These are phyloP conservation scores for Meyerozyma carpophila DNA, from an alignment of 1,139 yeast genomes.

Conservation along the genomic window DNA sequence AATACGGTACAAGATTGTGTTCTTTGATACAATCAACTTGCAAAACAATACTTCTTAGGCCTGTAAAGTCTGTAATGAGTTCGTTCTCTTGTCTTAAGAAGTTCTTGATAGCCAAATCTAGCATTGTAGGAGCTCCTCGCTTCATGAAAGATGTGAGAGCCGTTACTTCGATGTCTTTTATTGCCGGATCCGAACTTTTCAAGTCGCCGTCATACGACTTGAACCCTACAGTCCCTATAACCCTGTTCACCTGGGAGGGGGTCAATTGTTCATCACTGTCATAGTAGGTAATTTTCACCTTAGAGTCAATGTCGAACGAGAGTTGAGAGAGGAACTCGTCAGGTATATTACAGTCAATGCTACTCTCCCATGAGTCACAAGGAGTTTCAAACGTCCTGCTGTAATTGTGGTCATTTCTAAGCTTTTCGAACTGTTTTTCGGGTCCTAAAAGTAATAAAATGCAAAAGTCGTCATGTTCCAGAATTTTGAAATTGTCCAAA, in stretches of 20 bases:
- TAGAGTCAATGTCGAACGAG: constrained; percentile 8
- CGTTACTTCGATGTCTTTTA: constrained; percentile 36
- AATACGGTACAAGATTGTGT: constrained; percentile 46
- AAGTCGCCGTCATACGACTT: constrained; percentile 17
- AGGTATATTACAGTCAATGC: constrained; percentile 28
- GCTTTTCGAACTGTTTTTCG: constrained; percentile 10
- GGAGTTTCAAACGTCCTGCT: constrained; percentile 17
- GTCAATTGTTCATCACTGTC: background rate
- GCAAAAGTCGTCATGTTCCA: constrained; percentile 13
- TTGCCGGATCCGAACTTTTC: background rate
- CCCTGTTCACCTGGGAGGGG: constrained; percentile 12
- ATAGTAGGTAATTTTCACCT: constrained; percentile 11
- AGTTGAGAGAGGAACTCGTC: constrained; percentile 10
- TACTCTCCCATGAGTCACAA: constrained; percentile 14
- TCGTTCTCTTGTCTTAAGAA: constrained; percentile 2
- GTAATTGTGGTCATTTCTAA: constrained; percentile 11
- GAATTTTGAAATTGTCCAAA: constrained; percentile 25
- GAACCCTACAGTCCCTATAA: constrained; percentile 43
- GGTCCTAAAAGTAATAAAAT: constrained; percentile 28
- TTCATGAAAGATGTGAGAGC: constrained; percentile 48
- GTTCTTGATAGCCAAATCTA: constrained; percentile 19
- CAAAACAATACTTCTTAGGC: constrained; percentile 12
- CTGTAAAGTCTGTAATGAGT: constrained; percentile 8
- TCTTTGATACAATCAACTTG: constrained; percentile 44
- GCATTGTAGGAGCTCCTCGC: constrained; percentile 32